Conservation (phyloP, 768 basidiomycete genomes). For the Auriculariales sp. region DNA sequence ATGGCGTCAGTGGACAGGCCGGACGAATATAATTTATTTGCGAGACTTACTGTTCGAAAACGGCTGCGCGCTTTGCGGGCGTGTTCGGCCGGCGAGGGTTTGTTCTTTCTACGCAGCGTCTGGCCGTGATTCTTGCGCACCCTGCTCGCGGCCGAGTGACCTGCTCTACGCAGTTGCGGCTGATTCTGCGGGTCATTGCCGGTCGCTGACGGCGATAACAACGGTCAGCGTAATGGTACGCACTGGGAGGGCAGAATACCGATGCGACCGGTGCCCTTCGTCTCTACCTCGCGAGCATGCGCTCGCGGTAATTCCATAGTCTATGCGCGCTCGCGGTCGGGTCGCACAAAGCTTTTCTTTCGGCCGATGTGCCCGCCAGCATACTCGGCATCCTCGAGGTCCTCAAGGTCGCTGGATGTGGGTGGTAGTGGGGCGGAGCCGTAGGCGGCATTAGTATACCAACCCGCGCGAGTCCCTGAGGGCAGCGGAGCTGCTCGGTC, state of each 20-base stretch:
- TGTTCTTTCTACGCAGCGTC: constrained; percentile 58
- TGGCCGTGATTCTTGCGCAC: constrained; percentile 78
- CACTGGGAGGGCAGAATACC: constrained; percentile 71
- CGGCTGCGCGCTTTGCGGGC: constrained; percentile 39
- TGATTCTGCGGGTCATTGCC: constrained; percentile 63
- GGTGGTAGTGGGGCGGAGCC: constrained; percentile 27
- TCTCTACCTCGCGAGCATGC: constrained; percentile 66
- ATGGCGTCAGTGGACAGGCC: constrained; percentile 5
- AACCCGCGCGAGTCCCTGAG: constrained; percentile 28
- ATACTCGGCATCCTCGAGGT: constrained; percentile 23
- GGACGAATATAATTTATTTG: neutral
- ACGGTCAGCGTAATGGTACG: constrained; percentile 20
- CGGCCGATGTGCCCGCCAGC: constrained; percentile 37
- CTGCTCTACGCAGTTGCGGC: constrained; percentile 53
- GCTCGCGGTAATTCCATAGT: constrained; percentile 86
- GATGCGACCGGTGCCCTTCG: constrained; percentile 46
- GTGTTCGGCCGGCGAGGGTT: constrained; percentile 27
- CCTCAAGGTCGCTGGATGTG: constrained; percentile 17
- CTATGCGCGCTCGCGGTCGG: constrained; percentile 91
- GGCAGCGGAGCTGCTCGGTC: constrained; percentile 45
- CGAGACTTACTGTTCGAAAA: constrained; percentile 76
- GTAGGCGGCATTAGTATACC: constrained; percentile 26
- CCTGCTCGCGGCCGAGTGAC: constrained; percentile 82
- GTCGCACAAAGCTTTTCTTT: constrained; percentile 85
- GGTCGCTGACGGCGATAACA: constrained; percentile 33